Conservation (phyloP, 768 basidiomycete genomes). For the Lactifluus volemus region DNA sequence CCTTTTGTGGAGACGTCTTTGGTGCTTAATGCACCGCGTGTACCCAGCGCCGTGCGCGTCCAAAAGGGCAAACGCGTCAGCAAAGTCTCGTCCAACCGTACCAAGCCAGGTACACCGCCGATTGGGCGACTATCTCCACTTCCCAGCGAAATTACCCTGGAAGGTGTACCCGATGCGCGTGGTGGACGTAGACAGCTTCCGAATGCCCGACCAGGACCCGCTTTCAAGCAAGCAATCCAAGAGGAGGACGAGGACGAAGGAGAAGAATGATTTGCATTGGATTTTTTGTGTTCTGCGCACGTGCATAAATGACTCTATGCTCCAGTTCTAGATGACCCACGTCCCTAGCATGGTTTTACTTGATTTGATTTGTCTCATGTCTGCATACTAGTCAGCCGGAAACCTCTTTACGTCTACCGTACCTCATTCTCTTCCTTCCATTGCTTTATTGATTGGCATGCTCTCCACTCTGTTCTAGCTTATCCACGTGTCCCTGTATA, state of each 20-base stretch:
- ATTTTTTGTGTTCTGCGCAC: neutral
- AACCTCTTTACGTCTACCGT: neutral
- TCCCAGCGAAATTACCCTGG: slow-evolving; percentile 42
- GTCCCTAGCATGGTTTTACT: neutral
- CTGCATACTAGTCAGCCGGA: neutral
- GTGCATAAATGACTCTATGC: slow-evolving; percentile 2
- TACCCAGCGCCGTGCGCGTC: slow-evolving; percentile 8
- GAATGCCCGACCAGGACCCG: slow-evolving; percentile 45
- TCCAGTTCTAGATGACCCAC: slow-evolving; percentile 5
- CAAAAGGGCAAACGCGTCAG: slow-evolving; percentile 11
- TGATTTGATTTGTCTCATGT: neutral
- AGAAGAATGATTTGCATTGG: slow-evolving; percentile 27
- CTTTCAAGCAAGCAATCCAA: slow-evolving; percentile 64
- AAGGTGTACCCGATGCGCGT: slow-evolving; percentile 39
- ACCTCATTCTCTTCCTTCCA: neutral
- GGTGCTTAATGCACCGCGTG: slow-evolving; percentile 21
- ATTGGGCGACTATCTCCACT: slow-evolving; percentile 53
- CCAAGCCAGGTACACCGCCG: slow-evolving; percentile 50
- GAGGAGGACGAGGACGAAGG: slow-evolving; percentile 86
- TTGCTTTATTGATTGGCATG: slow-evolving; percentile 11
- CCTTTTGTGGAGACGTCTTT: slow-evolving; percentile 4
- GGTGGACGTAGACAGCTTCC: slow-evolving; percentile 64
- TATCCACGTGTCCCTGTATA: slow-evolving; percentile 6
- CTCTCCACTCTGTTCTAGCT: slow-evolving; percentile 11
- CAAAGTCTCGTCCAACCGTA: slow-evolving; percentile 25